phyloP scores from a whole-genome alignment of 2,329 filamentous ascomycete genomes.

The Grosmannia penicillata region DNA sequence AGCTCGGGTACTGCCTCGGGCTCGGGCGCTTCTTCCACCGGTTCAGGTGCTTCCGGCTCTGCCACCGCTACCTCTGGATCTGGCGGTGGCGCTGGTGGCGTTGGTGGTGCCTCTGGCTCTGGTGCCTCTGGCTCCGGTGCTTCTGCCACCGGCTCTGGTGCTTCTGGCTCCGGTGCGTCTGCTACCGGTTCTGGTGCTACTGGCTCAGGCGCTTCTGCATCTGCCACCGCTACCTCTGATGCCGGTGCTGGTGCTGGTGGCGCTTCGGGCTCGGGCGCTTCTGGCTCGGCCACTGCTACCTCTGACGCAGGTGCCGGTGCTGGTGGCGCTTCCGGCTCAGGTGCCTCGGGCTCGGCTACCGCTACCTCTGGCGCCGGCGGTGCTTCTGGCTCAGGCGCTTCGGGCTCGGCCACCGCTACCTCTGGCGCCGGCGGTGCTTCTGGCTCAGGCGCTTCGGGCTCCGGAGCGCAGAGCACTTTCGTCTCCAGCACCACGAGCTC shows the following conservation, averaged over 20 bases:
- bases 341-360: too few relatives aligned
- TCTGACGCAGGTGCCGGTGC: too few relatives aligned
- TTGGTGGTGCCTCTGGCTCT: background rate
- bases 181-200: conserved; percentile 1
- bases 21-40: background rate
- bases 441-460: conserved; percentile 2
- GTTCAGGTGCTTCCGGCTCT: background rate
- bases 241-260: background rate
- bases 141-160: background rate
- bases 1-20: conserved; percentile 3
- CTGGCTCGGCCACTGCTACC: conserved; percentile 4
- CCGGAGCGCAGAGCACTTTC: background rate
- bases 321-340: conserved; percentile 1
- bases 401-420: background rate
- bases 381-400: conserved; percentile 4
- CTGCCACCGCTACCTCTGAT: conserved; percentile 1
- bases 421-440: conserved; percentile 2
- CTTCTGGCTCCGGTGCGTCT: background rate
- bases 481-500: background rate
- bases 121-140: background rate
- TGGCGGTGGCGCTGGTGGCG: too few relatives aligned
- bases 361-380: too few relatives aligned
- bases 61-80: too few relatives aligned
- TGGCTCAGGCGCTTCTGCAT: background rate
- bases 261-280: background rate